Base-by-base conservation (phyloP, 164 flowering plant species). In the Vitis riparia region DNA sequence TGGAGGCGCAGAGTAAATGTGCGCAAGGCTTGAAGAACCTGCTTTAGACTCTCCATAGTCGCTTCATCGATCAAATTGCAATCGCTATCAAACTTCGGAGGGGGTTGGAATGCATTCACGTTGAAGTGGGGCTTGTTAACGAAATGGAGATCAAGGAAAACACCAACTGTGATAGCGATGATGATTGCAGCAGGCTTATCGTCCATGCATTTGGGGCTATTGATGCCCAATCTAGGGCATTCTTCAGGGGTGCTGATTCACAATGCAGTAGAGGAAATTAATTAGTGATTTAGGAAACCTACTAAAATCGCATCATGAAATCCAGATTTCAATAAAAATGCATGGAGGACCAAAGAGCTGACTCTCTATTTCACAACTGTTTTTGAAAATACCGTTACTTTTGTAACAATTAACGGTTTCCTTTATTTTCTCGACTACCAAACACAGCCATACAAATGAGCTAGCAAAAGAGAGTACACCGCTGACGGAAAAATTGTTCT, bases 221-320 rank as follows among this genome's bases (percentile, higher is more conserved):
- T 9, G 98, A 92, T 75, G 94, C 97, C 97, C 97, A 94, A 68
- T 94, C 98, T 27, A 94, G 78, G 1, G 98, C 96, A 71, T 94
- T 94, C 83, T 94, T 93, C 73, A 89, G 55, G 15, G 85, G 85
- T 15, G 79, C 94, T 89, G 52, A 23, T 23, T 23, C 27, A 23
- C 27, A 23, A 23, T 23, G 27, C 27, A 23, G 27, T 23, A 23
- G 27, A 23, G 27, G 27, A 23, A 23, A 23, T 23, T 23, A 23
- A 23, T 23, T 23, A 23, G 27, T 23, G 27, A 23, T 23, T 23
- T 23, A 1, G 1, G 27, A 23, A 23, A 23, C 0, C 27, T 23
- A 23, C 27, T 23, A 23, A 23, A 23, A 23, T 23, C 1, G 27
- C 27, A 23, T 23, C 27, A 23, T 23, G 27, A 23, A 23, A 23